Percentiles rank a stretch among this genome's conserved stretches.
Conservation (phyloP, 2,329 filamentous ascomycete species). For the Cladosporium sp. region DNA sequence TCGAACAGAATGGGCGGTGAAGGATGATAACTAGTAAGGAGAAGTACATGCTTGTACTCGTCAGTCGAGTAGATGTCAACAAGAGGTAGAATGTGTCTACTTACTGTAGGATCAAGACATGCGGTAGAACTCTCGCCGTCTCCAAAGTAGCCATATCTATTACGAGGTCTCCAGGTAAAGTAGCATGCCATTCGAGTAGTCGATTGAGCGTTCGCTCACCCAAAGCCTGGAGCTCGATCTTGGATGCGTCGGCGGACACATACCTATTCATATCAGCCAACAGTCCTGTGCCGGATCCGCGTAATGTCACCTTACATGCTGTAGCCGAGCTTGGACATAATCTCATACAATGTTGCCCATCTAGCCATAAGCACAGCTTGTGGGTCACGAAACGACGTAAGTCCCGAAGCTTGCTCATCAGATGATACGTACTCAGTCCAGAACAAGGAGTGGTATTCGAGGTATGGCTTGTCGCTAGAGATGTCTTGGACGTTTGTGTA, state of each 20-base stretch:
- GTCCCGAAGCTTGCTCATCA: background rate
- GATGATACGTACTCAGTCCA: background rate
- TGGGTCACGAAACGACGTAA: background rate
- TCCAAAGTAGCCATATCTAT: background rate
- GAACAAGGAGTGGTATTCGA: background rate
- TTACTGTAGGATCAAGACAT: background rate
- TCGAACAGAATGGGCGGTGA: slow-evolving; percentile 1
- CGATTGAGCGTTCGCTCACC: background rate
- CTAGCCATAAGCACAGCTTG: background rate
- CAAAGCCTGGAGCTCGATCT: background rate
- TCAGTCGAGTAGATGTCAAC: background rate
- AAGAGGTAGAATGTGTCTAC: background rate
- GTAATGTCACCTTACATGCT: background rate
- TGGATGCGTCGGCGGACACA: background rate
- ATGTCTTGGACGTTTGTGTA: background rate
- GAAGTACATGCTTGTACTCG: background rate
- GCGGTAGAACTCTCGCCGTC: background rate
- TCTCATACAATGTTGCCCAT: background rate
- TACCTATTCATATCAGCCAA: background rate
- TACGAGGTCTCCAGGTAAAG: background rate
- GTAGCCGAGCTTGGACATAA: background rate
- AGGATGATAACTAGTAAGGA: background rate
- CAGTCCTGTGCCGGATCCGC: background rate
- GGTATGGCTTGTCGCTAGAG: background rate
- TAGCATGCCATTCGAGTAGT: background rate